phyloP scores from a whole-genome alignment of 2,329 filamentous ascomycete genomes.

The Aureobasidium uvarum region DNA sequence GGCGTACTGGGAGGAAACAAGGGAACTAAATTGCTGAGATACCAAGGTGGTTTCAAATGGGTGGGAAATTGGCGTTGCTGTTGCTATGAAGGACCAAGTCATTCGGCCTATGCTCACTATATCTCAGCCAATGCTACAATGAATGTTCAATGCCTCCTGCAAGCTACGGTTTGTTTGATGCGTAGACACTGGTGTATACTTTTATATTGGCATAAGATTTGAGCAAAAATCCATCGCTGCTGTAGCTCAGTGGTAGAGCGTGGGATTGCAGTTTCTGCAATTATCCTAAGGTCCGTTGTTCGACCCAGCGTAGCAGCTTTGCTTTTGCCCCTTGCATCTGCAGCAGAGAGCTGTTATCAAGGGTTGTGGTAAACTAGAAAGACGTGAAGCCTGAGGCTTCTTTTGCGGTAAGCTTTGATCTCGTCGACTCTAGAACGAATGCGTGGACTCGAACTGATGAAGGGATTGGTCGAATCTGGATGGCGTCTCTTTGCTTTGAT shows the following conservation, averaged over 20 bases:
- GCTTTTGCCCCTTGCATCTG: conserved; percentile 1
- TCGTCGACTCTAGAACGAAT: background rate
- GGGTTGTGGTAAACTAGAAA: background rate
- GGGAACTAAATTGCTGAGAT: conserved; percentile 10
- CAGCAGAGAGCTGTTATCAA: background rate
- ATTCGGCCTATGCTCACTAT: background rate
- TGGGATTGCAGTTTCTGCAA: conserved; percentile 26
- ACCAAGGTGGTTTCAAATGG: background rate
- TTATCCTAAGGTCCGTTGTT: conserved; percentile 27
- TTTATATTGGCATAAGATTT: background rate
- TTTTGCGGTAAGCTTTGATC: background rate
- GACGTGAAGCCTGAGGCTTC: background rate
- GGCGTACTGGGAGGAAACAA: background rate
- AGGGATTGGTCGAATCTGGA: background rate
- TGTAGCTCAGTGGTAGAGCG: conserved; percentile 28
- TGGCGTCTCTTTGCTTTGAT: background rate
- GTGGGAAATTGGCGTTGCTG: background rate
- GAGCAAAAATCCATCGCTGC: background rate
- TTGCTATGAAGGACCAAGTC: background rate
- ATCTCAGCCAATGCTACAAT: background rate
- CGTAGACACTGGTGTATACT: no score
- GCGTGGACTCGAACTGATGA: background rate
- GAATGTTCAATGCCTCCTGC: no score
- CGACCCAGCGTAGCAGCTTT: conserved; percentile 27
- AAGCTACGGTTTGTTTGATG: no score